phyloP scores from a whole-genome alignment of 257 asterid species.

The Penstemon newberryi region DNA sequence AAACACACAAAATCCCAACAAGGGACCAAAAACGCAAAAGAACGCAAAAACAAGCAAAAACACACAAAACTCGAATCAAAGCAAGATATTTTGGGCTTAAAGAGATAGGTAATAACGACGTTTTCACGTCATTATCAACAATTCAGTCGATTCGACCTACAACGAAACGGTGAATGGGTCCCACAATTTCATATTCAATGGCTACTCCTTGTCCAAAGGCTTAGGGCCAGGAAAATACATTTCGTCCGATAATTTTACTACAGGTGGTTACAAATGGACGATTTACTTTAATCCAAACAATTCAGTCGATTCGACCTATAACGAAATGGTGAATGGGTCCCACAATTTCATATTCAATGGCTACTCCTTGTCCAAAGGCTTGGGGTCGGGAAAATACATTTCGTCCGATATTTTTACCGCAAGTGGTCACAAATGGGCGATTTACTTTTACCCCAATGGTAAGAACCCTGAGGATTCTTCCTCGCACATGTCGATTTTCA shows the following conservation, averaged over 20 bases:
- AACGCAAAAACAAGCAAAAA: no score
- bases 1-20: no score
- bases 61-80: no score
- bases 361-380: constrained; percentile 72
- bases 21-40: no score
- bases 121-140: no score
- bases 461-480: constrained; percentile 76
- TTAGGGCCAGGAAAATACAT: constrained; percentile 81
- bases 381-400: constrained; percentile 79
- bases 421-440: constrained; percentile 82
- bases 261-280: constrained; percentile 82
- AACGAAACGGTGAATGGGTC: constrained; percentile 65
- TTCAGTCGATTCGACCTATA: no score
- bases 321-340: constrained; percentile 65
- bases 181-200: constrained; percentile 72
- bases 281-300: constrained; percentile 45
- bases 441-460: constrained; percentile 82
- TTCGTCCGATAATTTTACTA: constrained; percentile 72
- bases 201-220: constrained; percentile 76
- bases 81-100: no score
- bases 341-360: constrained; percentile 78
- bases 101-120: no score
- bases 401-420: constrained; percentile 75
- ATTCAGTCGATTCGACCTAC: no score
- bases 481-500: constrained; percentile 66